A percentile compares a stretch with the other conserved stretches of the same genome.
Conservation (phyloP, 1,284 basidiomycete species). For the Trichosporon sp. region DNA sequence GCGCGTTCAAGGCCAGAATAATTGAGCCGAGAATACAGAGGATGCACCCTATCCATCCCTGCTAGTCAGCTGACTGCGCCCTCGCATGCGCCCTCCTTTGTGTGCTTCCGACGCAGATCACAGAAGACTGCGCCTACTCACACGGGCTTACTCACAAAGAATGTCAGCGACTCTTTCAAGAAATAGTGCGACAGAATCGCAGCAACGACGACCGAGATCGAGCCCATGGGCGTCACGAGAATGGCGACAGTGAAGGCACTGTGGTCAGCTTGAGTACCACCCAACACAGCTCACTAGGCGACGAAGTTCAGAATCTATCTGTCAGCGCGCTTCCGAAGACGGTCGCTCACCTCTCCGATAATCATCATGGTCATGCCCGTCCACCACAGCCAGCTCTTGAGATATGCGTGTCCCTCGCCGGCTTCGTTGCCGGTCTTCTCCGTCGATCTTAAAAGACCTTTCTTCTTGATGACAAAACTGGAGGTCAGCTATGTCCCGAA, state of each 20-base stretch:
- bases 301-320: slow-evolving; percentile 47
- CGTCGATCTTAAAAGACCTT: slow-evolving; percentile 58
- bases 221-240: slow-evolving; percentile 68
- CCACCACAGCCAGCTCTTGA: slow-evolving; percentile 81
- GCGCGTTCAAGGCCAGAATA: slow-evolving; percentile 63
- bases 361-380: slow-evolving; percentile 50
- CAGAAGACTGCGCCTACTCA: not conserved
- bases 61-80: slow-evolving; percentile 1
- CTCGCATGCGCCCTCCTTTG: not conserved
- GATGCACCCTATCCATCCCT: slow-evolving; percentile 84
- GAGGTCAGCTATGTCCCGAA: slow-evolving; percentile 13
- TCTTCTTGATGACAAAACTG: slow-evolving; percentile 76
- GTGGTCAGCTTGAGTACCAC: slow-evolving; percentile 12
- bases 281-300: slow-evolving; percentile 37
- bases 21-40: slow-evolving; percentile 74
- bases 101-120: no score
- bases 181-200: slow-evolving; percentile 90
- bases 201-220: slow-evolving; percentile 90
- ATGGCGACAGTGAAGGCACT: slow-evolving; percentile 42
- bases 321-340: not conserved
- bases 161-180: slow-evolving; percentile 77
- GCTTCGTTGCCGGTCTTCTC: slow-evolving; percentile 57
- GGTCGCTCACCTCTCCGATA: slow-evolving; percentile 21
- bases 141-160: slow-evolving; percentile 23
- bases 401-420: slow-evolving; percentile 90